Conservation (phyloP, 352 stramenopile genomes). For the Phytophthora pinifolia region DNA sequence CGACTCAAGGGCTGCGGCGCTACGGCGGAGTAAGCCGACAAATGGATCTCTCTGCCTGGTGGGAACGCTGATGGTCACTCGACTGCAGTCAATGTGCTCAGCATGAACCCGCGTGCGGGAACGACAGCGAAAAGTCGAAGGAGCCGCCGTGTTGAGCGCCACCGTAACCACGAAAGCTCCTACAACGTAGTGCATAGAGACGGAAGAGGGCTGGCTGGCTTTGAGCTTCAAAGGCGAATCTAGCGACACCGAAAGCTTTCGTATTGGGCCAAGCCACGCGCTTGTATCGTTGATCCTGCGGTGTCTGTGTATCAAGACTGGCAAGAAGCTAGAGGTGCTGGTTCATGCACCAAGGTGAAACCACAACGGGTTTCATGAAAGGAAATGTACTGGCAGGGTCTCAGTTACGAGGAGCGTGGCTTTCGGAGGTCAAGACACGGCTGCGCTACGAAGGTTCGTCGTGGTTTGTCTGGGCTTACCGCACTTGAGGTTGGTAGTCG, state of each 20-base stretch:
- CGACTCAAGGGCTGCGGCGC: conserved; percentile 34
- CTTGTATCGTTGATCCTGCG: not conserved
- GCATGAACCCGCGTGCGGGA: conserved; percentile 34
- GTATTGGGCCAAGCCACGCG: conserved; percentile 12
- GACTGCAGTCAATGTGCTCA: conserved; percentile 36
- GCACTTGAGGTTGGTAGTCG: conserved; percentile 91
- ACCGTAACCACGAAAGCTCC: conserved; percentile 33
- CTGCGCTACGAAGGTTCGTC: conserved; percentile 11
- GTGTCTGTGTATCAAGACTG: not conserved
- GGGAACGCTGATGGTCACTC: conserved; percentile 18
- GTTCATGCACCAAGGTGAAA: too few relatives aligned
- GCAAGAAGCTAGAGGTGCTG: too few relatives aligned
- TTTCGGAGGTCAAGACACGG: not conserved
- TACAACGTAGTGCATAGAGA: conserved; percentile 16
- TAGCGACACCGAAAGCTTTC: not conserved
- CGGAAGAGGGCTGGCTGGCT: conserved; percentile 4
- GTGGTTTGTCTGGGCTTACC: conserved; percentile 33
- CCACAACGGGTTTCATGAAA: not conserved
- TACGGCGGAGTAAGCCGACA: conserved; percentile 22
- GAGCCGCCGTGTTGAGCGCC: conserved; percentile 34
- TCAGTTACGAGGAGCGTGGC: conserved; percentile 1
- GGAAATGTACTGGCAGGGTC: conserved; percentile 6
- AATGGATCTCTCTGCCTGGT: conserved; percentile 26
- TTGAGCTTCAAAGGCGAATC: conserved; percentile 13
- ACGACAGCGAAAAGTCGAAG: conserved; percentile 34